Evolutionary conservation across 176 grass and related monocot genomes (phyloP), one percentile per base, ranked within the genome.

Genomic region (Rhynchospora breviuscula): DNA sequence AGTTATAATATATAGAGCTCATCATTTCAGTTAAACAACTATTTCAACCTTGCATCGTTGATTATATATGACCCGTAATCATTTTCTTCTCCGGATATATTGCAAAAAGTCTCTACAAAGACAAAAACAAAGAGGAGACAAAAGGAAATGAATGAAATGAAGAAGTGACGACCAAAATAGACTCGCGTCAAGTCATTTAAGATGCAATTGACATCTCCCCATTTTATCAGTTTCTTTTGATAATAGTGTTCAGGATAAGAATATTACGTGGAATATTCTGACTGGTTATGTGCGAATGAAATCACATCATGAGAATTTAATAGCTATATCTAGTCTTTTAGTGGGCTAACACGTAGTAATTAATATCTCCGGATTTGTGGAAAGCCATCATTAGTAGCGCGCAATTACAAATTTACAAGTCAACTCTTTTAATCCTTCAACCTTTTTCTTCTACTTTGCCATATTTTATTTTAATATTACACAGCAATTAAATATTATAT

Each of bases 321-420:
- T 75, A 25, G 44, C 45, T 75, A 6, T 26, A 26, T 75, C 71
- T 75, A 75, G 46, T 75, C 71, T 72, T 72, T 72, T 48, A 22
- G 44, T 72, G 18, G 68, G 68, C 19, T 72, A 47, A 71, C 67
- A 52, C 70, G 10, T 74, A 51, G n/a, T 29, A 76, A 53, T 52
- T 52, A 40, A 40, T 11, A 52, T 52, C 49, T 52, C 49, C 9
- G 7, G 49, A 1, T 76, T 76, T 53, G 71, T 54, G 29, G 12
- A 76, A 53, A 52, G 71, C 19, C 71, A 54, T 76, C 19, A 76
- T 76, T 76, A 54, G 71, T 25, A 53, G n/a, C 26, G 0, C 0
- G 46, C 71, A 76, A 76, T 25, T 53, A 54, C 19, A 76, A 76
- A 47, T 76, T 25, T 53, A 54, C 19, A 76, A 76, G 71, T 76